Base-by-base conservation (phyloP, 1,284 basidiomycete genomes). In the Malassezia sympodialis region DNA sequence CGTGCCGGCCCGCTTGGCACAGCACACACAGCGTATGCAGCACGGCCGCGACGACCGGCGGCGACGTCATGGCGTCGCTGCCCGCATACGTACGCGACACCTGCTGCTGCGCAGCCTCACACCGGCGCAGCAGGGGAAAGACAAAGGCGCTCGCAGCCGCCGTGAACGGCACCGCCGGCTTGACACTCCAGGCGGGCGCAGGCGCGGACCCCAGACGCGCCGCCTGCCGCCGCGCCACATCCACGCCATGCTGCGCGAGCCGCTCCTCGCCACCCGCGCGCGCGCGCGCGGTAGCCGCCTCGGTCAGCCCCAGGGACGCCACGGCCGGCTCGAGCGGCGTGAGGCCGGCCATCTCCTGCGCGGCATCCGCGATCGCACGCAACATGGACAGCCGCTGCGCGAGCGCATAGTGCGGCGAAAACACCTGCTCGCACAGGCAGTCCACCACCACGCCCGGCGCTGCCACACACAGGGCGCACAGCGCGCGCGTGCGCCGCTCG, bases 371-470 rank as follows among this genome's bases (percentile, higher is more conserved):
- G 1, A 98, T 77, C 0, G 88, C 85, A 50, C 86, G 88, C 28
- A 96, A 80, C 69, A 93, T 89, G 5, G 82, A 81, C 58, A 82
- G 84, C 11, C 90, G 83, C 68, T 96, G 90, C 21, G 83, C 81
- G 4, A 82, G 82, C 0, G 90, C 90, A 75, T 93, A 96, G 63
- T 91, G 87, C 47, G 86, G 85, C 58, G 84, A 84, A 77, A 96
- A 96, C 75, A 90, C 88, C 68, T 94, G 88, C 70, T 96, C 88
- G 42, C 86, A 83, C n/a, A 73, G 28, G 47, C 35, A 81, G 86
- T 73, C 75, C 1, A 87, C 84, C 35, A 85, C 83, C 56, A 83
- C 82, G 27, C 77, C 77, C 1, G 91, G 90, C 58, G 82, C 83
- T 51, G 86, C 89, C 1, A 82, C 81, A 0, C 91, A 83, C 2